These are phyloP conservation scores for Nitzschia palea DNA, from an alignment of 108 stramenopile genomes.

Conservation along the genomic window DNA sequence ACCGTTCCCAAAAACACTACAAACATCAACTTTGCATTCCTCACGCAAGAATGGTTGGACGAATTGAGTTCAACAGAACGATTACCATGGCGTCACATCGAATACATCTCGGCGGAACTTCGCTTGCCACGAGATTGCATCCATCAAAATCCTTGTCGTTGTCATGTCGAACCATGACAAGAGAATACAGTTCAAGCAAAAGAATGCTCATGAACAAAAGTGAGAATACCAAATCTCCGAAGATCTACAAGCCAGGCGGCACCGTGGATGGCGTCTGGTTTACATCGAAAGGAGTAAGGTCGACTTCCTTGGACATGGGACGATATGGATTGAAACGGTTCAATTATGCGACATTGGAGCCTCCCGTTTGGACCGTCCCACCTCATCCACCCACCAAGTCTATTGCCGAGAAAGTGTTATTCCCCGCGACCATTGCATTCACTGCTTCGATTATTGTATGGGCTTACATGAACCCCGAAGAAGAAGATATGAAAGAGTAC, in stretches of 20 bases:
- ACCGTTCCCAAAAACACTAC: too few relatives aligned
- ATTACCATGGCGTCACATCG: too few relatives aligned
- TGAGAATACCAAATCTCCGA: neutral
- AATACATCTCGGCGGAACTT: too few relatives aligned
- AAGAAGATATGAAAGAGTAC: constrained; percentile 42
- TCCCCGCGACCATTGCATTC: constrained; percentile 13
- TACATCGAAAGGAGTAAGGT: neutral
- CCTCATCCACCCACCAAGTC: constrained; percentile 40
- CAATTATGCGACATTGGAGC: constrained; percentile 24
- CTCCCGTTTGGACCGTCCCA: constrained; percentile 36
- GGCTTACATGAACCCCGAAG: constrained; percentile 45
- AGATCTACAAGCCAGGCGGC: neutral
- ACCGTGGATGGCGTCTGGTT: constrained; percentile 18
- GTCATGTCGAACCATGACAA: too few relatives aligned
- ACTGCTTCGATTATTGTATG: constrained; percentile 24
- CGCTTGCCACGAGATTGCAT: too few relatives aligned
- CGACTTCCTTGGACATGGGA: constrained; percentile 35
- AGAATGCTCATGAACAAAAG: neutral
- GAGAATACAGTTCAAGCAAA: too few relatives aligned
- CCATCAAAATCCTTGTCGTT: too few relatives aligned
- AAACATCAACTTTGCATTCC: too few relatives aligned
- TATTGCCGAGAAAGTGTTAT: constrained; percentile 21
- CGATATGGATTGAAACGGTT: constrained; percentile 31
- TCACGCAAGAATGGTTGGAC: too few relatives aligned
- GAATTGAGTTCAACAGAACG: too few relatives aligned